These are phyloP conservation scores for Ophiocytium majus DNA, from an alignment of 352 stramenopile species.

Conservation along the genomic window DNA sequence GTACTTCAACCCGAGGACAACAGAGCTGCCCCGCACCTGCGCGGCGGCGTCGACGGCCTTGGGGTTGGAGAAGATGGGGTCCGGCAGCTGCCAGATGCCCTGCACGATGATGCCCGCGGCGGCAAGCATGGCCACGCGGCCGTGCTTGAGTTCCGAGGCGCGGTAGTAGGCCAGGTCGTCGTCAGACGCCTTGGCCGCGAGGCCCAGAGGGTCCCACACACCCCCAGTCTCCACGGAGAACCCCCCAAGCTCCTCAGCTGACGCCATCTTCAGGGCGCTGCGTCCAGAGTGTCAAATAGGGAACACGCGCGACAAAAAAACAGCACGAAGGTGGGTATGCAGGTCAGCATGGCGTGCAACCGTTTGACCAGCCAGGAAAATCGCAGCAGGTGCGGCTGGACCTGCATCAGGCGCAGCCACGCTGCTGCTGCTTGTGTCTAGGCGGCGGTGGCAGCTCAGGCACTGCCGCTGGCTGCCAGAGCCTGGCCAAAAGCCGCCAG, in stretches of 20 bases:
- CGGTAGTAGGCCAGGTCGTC: constrained; percentile 57
- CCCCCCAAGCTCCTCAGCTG: constrained; percentile 38
- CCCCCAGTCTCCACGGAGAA: constrained; percentile 50
- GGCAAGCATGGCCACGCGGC: constrained; percentile 58
- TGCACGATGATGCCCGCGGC: constrained; percentile 55
- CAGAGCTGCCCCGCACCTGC: too few species aligned
- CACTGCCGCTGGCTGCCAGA: too few species aligned
- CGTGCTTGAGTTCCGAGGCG: constrained; percentile 59
- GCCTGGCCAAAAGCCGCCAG: too few species aligned
- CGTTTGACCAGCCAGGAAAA: not conserved
- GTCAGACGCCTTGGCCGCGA: constrained; percentile 44
- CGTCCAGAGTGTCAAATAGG: too few species aligned
- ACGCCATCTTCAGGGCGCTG: not conserved
- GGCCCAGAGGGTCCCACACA: constrained; percentile 51
- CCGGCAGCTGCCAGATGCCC: constrained; percentile 52
- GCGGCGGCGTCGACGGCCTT: constrained; percentile 37
- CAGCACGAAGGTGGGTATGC: not conserved
- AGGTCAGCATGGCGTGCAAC: not conserved
- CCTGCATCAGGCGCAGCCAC: not conserved
- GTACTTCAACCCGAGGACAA: too few species aligned
- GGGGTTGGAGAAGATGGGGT: constrained; percentile 43
- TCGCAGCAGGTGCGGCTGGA: not conserved
- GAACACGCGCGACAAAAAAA: not conserved
- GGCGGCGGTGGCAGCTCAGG: too few species aligned
- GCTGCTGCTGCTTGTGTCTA: not conserved